These are phyloP conservation scores for Hypoxylon sp. DNA, from an alignment of 2,329 filamentous ascomycete genomes.

Conservation along the genomic window DNA sequence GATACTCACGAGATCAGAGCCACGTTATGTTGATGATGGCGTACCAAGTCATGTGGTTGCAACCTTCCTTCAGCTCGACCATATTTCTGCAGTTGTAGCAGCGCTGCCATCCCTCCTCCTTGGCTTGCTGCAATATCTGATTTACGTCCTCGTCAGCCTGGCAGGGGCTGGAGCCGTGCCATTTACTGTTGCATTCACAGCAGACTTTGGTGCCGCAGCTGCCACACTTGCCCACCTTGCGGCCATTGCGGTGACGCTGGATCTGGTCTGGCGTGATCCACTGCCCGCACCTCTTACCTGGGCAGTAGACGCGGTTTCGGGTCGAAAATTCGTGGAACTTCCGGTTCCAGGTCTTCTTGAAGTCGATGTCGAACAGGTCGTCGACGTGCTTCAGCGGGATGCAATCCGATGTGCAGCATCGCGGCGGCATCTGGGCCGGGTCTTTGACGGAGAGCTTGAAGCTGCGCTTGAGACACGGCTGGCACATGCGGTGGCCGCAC, in stretches of 20 bases:
- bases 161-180: constrained; percentile 75
- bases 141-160: constrained; percentile 74
- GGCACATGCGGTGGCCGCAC: constrained; percentile 85
- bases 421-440: constrained; percentile 83
- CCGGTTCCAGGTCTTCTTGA: constrained; percentile 82
- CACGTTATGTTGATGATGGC: constrained; percentile 41
- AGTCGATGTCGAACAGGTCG: constrained; percentile 73
- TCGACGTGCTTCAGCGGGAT: constrained; percentile 83
- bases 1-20: constrained; percentile 10
- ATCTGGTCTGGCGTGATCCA: constrained; percentile 81
- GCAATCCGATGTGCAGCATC: constrained; percentile 76
- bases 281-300: constrained; percentile 74
- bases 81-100: constrained; percentile 78
- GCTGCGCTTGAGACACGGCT: constrained; percentile 74
- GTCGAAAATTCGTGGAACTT: constrained; percentile 81
- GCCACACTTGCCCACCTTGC: constrained; percentile 74
- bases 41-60: constrained; percentile 89
- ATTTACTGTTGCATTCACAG: constrained; percentile 74
- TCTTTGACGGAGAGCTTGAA: constrained; percentile 81
- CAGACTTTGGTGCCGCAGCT: constrained; percentile 80
- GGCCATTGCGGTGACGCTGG: constrained; percentile 60
- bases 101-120: constrained; percentile 75
- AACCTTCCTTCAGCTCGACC: constrained; percentile 83
- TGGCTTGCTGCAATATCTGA: constrained; percentile 69
- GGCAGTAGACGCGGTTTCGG: constrained; percentile 80